Evolutionary conservation across 257 asterid genomes (phyloP).

Genomic region (Solanum tarijense): DNA sequence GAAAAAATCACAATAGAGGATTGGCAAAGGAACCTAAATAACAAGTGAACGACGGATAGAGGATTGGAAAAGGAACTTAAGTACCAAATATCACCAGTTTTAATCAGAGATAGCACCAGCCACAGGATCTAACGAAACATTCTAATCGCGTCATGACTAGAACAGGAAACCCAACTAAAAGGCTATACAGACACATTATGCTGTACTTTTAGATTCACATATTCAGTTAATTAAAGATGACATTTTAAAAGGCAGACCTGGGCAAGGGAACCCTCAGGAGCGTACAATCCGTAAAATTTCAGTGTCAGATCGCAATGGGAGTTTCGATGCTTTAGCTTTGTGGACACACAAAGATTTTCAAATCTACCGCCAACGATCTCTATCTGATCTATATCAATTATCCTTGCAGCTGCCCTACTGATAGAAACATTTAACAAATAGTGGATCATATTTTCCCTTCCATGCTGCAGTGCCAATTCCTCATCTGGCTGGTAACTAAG

Average conservation of each 20-base stretch:
- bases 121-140: background rate
- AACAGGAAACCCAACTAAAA: background rate
- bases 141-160: background rate
- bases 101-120: background rate
- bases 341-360: slow-evolving; percentile 75
- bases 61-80: background rate
- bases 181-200: background rate
- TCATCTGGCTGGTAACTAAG: slow-evolving; percentile 91
- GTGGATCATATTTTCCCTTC: slow-evolving; percentile 78
- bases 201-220: background rate
- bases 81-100: background rate
- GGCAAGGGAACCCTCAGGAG: slow-evolving; percentile 98
- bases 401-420: slow-evolving; percentile 82
- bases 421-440: slow-evolving; percentile 74
- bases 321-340: slow-evolving; percentile 76
- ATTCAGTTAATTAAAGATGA: background rate
- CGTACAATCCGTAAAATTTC: slow-evolving; percentile 81
- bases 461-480: slow-evolving; percentile 48
- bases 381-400: slow-evolving; percentile 49
- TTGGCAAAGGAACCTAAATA: background rate
- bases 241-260: slow-evolving; percentile 45
- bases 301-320: slow-evolving; percentile 72
- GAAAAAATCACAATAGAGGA: background rate
- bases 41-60: background rate
- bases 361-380: slow-evolving; percentile 96